phyloP scores from a whole-genome alignment of 306 rosid species.

The Mimosa pudica region DNA sequence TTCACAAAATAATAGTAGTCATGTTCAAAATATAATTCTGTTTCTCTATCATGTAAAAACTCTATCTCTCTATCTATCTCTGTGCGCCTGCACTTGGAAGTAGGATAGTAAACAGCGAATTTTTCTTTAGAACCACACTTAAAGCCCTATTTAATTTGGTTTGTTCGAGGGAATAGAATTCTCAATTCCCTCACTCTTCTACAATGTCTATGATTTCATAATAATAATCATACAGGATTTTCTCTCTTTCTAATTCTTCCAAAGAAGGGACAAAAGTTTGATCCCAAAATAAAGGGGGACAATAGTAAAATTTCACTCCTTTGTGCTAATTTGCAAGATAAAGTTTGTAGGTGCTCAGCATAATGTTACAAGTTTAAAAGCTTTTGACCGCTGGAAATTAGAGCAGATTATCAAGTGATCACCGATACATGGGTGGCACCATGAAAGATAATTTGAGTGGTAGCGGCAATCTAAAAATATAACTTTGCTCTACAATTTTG shows the following conservation, averaged over 20 bases:
- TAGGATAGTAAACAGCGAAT: neutral
- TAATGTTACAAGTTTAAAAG: neutral
- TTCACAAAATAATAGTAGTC: neutral
- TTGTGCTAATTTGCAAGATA: neutral
- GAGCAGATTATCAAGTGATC: neutral
- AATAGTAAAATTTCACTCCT: neutral
- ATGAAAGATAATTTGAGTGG: neutral
- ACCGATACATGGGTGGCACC: neutral
- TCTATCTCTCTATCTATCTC: neutral
- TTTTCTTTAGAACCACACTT: neutral
- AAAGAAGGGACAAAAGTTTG: neutral
- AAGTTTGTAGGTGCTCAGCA: neutral
- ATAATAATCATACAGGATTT: neutral
- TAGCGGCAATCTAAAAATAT: neutral
- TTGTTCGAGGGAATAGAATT: neutral
- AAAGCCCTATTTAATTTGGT: neutral
- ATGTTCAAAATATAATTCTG: slow-evolving; percentile 12
- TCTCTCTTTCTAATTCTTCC: neutral
- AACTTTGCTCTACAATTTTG: neutral
- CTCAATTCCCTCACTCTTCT: neutral
- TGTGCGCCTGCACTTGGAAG: neutral
- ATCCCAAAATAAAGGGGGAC: neutral
- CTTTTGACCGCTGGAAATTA: neutral
- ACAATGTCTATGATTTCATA: neutral
- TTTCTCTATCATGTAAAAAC: neutral